Percentiles rank a stretch among this genome's conserved stretches.
These are phyloP conservation scores for Blastobotrys attinorum DNA, from an alignment of 805 yeast genomes.

Conservation along the genomic window DNA sequence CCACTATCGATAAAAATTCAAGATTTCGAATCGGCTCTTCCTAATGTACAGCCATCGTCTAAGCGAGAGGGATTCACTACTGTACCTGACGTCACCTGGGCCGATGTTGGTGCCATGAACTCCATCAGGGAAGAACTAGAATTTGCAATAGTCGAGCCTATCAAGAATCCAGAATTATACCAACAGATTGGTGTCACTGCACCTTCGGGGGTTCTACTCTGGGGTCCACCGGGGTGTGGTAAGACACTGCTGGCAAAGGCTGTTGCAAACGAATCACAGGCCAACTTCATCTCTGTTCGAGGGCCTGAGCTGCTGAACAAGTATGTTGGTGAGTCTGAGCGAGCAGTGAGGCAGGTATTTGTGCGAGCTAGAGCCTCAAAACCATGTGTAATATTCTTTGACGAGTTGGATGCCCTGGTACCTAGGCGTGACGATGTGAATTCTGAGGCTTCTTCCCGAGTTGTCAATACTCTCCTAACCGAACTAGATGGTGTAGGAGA, in stretches of 20 bases:
- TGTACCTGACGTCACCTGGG: conserved; percentile 96
- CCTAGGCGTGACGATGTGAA: conserved; percentile 86
- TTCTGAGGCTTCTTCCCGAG: conserved; percentile 86
- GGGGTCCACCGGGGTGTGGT: conserved; percentile 99
- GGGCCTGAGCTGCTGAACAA: conserved; percentile 94
- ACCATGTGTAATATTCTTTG: conserved; percentile 93
- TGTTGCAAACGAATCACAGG: conserved; percentile 94
- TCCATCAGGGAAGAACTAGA: conserved; percentile 81
- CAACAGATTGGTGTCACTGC: conserved; percentile 89
- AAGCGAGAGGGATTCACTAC: conserved; percentile 98
- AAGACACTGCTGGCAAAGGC: conserved; percentile 94
- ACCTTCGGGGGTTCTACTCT: conserved; percentile 91
- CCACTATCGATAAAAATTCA: conserved; percentile 68
- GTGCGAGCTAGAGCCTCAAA: conserved; percentile 85
- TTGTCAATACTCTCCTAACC: conserved; percentile 87
- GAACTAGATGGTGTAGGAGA: conserved; percentile 94
- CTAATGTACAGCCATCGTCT: conserved; percentile 93
- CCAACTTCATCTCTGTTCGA: conserved; percentile 89
- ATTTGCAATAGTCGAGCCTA: conserved; percentile 97
- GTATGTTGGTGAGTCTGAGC: conserved; percentile 93
- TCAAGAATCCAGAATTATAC: conserved; percentile 83
- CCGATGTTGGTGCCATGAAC: conserved; percentile 82
- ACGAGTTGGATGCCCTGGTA: conserved; percentile 91
- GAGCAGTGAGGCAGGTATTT: conserved; percentile 89
- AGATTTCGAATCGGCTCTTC: conserved; percentile 80